These are phyloP conservation scores for Francoa sonchifolia DNA, from an alignment of 441 rosid genomes.

Conservation along the genomic window DNA sequence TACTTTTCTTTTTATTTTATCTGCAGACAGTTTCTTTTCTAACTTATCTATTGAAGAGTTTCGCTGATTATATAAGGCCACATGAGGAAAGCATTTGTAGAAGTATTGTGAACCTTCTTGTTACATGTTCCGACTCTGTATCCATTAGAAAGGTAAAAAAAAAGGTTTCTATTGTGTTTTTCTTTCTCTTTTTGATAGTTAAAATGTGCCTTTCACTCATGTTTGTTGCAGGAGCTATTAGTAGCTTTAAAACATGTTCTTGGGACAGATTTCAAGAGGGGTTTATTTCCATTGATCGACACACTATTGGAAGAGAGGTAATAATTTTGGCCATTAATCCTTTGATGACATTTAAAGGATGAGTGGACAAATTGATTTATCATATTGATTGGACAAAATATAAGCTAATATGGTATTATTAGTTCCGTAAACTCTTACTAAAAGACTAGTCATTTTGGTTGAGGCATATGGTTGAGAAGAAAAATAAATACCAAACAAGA, in stretches of 20 bases:
- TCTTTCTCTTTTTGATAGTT: constrained; percentile 10
- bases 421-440: too few relatives aligned
- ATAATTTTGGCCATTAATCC: background rate
- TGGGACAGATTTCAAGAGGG: constrained; percentile 97
- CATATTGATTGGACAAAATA: too few relatives aligned
- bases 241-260: constrained; percentile 95
- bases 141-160: constrained; percentile 85
- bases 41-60: constrained; percentile 94
- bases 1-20: too few relatives aligned
- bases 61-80: constrained; percentile 84
- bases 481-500: too few relatives aligned
- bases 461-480: too few relatives aligned
- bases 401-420: too few relatives aligned
- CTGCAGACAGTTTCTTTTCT: constrained; percentile 96
- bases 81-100: constrained; percentile 94
- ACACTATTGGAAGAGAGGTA: constrained; percentile 91
- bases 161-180: constrained; percentile 3
- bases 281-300: constrained; percentile 92
- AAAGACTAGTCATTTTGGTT: too few relatives aligned
- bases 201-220: constrained; percentile 11
- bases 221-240: constrained; percentile 68
- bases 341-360: too few relatives aligned
- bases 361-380: too few relatives aligned
- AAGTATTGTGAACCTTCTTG: constrained; percentile 96
- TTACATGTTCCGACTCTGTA: constrained; percentile 92